Evolutionary conservation across 192 early-diverging fungal species (phyloP).

Genomic region (Coemansia sp.): DNA sequence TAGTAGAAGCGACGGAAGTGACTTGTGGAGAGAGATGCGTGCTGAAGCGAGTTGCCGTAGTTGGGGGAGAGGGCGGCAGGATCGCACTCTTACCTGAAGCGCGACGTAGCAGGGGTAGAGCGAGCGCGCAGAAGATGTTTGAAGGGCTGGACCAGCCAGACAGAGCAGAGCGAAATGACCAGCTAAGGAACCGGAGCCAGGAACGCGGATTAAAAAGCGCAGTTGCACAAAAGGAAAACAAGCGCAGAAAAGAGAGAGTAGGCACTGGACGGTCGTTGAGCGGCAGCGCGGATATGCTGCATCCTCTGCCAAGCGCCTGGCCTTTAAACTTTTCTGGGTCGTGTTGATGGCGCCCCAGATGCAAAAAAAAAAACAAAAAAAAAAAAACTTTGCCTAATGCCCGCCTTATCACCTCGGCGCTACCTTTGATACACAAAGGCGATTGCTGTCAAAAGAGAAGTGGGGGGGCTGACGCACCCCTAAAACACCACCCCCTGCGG

Average conservation of each 20-base stretch:
- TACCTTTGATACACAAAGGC: not conserved
- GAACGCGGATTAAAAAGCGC: conserved; percentile 2
- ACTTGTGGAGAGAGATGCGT: not conserved
- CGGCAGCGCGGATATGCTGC: conserved; percentile 4
- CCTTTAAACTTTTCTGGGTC: conserved; percentile 36
- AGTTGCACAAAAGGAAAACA: conserved; percentile 2
- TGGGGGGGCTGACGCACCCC: conserved; percentile 9
- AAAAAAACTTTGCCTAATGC: conserved; percentile 10
- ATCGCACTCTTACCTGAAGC: conserved; percentile 10
- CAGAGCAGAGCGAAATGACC: conserved; percentile 2
- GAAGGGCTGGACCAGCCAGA: conserved; percentile 2
- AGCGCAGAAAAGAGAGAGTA: not conserved
- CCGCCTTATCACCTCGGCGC: not conserved
- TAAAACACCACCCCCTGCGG: not conserved
- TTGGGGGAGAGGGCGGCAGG: not conserved
- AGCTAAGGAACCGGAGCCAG: not conserved
- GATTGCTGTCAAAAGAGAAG: conserved; percentile 3
- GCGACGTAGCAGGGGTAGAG: not conserved
- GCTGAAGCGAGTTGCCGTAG: not conserved
- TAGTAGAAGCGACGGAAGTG: conserved; percentile 4
- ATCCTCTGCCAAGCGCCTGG: conserved; percentile 1
- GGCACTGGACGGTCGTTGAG: not conserved
- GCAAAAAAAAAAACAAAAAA: conserved; percentile 1
- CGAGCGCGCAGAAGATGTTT: not conserved
- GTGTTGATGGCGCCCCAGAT: not conserved